Conservation (phyloP, 768 basidiomycete genomes). For the Termitomyces sp. region DNA sequence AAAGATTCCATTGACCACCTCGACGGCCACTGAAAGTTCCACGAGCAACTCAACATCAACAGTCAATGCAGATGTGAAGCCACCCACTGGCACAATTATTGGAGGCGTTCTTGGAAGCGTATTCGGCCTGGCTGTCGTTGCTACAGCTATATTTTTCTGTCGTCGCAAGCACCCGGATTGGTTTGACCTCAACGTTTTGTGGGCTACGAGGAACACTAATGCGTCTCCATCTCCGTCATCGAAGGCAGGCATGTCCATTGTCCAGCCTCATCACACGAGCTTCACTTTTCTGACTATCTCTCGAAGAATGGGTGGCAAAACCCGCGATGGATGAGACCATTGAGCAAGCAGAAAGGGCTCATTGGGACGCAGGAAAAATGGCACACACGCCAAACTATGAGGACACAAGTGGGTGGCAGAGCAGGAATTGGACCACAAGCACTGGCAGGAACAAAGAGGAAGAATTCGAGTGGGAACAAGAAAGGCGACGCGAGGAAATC, state of each 20-base stretch:
- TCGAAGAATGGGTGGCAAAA: constrained; percentile 1
- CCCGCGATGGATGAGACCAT: constrained; percentile 2
- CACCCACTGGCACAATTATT: constrained; percentile 1
- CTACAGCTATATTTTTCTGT: not conserved
- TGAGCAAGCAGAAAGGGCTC: not conserved
- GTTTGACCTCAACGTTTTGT: not conserved
- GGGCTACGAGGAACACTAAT: not conserved
- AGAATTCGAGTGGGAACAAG: not conserved
- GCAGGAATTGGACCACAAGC: not conserved
- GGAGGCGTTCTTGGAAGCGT: constrained; percentile 6
- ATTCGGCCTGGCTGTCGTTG: not conserved
- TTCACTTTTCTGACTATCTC: not conserved
- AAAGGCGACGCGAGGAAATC: not conserved
- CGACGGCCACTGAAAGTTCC: not conserved
- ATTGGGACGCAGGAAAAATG: not conserved
- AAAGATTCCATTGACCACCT: not conserved
- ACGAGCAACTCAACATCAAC: not conserved
- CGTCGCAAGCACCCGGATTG: not conserved
- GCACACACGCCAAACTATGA: not conserved
- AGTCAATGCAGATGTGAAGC: not conserved
- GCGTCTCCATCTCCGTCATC: not conserved
- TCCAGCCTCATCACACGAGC: not conserved
- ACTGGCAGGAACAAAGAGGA: not conserved
- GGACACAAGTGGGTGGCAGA: not conserved
- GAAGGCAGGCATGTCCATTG: constrained; percentile 2